Conservation (phyloP, 108 stramenopile genomes). For the Pseudonitzschia multistriata region DNA sequence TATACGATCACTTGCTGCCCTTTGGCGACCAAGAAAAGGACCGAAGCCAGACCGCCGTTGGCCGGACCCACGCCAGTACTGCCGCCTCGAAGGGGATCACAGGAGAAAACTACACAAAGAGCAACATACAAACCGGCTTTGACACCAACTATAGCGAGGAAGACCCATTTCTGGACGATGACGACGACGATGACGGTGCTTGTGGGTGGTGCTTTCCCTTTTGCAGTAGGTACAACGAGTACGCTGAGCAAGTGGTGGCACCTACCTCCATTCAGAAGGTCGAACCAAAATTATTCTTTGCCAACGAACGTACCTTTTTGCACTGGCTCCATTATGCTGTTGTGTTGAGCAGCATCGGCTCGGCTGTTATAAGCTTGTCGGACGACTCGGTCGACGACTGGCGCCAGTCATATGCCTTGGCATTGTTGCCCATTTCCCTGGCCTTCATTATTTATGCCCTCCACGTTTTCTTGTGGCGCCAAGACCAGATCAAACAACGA, state of each 20-base stretch:
- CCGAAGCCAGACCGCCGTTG: constrained; percentile 66
- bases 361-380: constrained; percentile 83
- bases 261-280: constrained; percentile 93
- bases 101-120: constrained; percentile 27
- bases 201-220: constrained; percentile 77
- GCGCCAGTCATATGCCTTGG: constrained; percentile 83
- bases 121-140: constrained; percentile 27
- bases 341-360: constrained; percentile 76
- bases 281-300: constrained; percentile 97
- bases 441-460: constrained; percentile 84
- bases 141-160: background rate
- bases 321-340: constrained; percentile 92
- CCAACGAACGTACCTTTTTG: constrained; percentile 96
- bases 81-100: constrained; percentile 45
- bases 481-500: constrained; percentile 78
- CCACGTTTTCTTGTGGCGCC: constrained; percentile 80
- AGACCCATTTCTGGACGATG: constrained; percentile 44
- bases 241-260: constrained; percentile 52
- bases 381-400: constrained; percentile 44
- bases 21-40: constrained; percentile 77
- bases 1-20: constrained; percentile 86
- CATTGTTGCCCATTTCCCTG: constrained; percentile 71
- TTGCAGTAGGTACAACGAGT: constrained; percentile 64
- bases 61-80: constrained; percentile 63
- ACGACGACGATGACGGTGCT: constrained; percentile 43